Evolutionary conservation across 2,329 filamentous ascomycete genomes (phyloP).

Genomic region (Talaromyces sp.): DNA sequence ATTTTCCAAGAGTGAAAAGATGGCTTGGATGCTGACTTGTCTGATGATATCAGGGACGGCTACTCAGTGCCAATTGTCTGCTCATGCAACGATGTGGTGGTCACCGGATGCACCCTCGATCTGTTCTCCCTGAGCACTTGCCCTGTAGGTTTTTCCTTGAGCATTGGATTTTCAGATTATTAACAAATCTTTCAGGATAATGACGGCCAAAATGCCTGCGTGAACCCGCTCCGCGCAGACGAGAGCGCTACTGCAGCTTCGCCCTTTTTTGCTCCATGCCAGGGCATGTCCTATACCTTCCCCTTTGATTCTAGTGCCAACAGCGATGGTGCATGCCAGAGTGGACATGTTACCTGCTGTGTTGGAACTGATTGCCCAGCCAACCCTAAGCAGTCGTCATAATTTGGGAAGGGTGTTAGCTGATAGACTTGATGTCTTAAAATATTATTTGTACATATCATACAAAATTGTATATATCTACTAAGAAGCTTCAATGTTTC

Average conservation of each 20-base stretch:
- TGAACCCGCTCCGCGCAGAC: conserved; percentile 9
- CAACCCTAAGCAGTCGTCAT: conserved; percentile 1
- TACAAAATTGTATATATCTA: neutral
- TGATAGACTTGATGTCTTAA: neutral
- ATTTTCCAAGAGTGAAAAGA: neutral
- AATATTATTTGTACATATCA: neutral
- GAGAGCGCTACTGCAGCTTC: neutral
- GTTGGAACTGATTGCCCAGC: conserved; percentile 1
- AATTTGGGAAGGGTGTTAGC: neutral
- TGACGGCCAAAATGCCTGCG: conserved; percentile 5
- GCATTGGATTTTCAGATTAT: neutral
- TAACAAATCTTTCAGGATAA: neutral
- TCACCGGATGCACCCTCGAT: conserved; percentile 8
- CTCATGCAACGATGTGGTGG: neutral
- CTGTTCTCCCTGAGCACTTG: conserved; percentile 3
- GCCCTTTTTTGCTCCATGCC: conserved; percentile 2
- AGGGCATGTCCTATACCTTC: conserved; percentile 8
- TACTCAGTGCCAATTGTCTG: conserved; percentile 10
- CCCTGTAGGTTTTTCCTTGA: neutral
- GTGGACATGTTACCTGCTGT: conserved; percentile 5
- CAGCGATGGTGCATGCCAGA: conserved; percentile 6
- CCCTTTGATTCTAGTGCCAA: conserved; percentile 3
- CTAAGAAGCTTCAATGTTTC: neutral
- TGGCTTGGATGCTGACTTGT: neutral
- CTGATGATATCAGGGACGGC: conserved; percentile 3